phyloP scores from a whole-genome alignment of 345 rosid genomes.

The Psidium guajava region DNA sequence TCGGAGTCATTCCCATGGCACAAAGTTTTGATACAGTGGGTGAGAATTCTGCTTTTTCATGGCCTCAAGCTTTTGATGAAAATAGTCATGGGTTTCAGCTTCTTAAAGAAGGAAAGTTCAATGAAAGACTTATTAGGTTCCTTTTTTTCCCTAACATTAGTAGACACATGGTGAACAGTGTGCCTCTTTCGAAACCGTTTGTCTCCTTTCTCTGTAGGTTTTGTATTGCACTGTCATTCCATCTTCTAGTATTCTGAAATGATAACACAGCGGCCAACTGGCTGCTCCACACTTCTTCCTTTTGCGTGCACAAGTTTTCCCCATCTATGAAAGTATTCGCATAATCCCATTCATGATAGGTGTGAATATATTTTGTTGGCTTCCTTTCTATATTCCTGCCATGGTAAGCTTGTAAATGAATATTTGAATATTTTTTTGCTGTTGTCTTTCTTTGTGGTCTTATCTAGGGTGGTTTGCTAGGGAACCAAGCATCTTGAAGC shows the following conservation, averaged over 20 bases:
- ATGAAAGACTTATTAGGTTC: background rate
- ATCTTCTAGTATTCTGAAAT: background rate
- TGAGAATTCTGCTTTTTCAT: background rate
- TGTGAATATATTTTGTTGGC: background rate
- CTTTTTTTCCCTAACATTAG: background rate
- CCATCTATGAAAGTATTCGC: background rate
- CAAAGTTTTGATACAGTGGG: constrained; percentile 8
- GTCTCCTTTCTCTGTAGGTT: background rate
- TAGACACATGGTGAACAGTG: background rate
- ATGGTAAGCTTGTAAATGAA: background rate
- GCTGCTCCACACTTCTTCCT: background rate
- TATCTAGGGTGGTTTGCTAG: constrained; percentile 79
- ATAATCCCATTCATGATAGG: background rate
- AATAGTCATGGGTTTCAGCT: background rate
- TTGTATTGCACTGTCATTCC: background rate
- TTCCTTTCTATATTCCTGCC: background rate
- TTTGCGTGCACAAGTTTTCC: background rate
- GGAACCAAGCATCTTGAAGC: constrained; percentile 49
- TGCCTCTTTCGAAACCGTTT: background rate
- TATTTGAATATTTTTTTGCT: background rate
- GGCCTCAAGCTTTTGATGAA: background rate
- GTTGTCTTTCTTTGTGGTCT: background rate
- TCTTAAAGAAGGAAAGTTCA: background rate
- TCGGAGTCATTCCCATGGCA: constrained; percentile 1
- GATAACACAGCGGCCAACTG: background rate